Percentiles rank a stretch among this genome's conserved stretches.
Evolutionary conservation across 1,284 basidiomycete genomes (phyloP).

Genomic region (Melampsora larici-populina): DNA sequence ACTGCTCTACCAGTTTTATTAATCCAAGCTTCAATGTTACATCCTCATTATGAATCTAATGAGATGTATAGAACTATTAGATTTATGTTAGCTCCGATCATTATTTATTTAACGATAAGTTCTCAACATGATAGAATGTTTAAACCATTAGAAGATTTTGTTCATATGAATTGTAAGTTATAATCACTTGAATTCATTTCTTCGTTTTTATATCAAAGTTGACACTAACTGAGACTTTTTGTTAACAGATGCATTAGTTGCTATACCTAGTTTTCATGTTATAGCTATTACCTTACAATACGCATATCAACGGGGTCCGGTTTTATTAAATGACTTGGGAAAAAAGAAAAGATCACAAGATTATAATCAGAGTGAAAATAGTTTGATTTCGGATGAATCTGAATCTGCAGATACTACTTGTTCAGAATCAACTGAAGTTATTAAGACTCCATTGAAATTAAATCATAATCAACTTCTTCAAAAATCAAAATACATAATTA

Average conservation of each 20-base stretch:
- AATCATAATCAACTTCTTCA: background rate
- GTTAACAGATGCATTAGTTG: constrained; percentile 4
- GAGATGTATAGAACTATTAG: constrained; percentile 10
- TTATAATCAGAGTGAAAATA: background rate
- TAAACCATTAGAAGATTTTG: constrained; percentile 24
- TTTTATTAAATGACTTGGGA: constrained; percentile 13
- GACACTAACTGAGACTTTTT: background rate
- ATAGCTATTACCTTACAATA: constrained; percentile 22
- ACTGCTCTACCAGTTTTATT: constrained; percentile 7
- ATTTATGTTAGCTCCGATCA: constrained; percentile 12
- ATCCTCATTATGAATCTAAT: constrained; percentile 34
- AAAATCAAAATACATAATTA: background rate
- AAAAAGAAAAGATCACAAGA: constrained; percentile 7
- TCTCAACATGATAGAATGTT: constrained; percentile 24
- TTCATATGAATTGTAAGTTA: constrained; percentile 35
- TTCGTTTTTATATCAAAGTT: background rate
- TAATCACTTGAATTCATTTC: background rate
- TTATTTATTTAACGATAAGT: constrained; percentile 5
- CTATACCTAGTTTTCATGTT: constrained; percentile 37
- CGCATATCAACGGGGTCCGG: constrained; percentile 12
- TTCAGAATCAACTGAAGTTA: background rate
- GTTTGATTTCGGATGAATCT: background rate
- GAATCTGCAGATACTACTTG: constrained; percentile 18
- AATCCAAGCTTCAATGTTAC: constrained; percentile 30
- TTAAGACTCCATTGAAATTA: background rate